Base-by-base conservation (phyloP, 2,329 filamentous ascomycete genomes). In the Claviceps paspali region DNA sequence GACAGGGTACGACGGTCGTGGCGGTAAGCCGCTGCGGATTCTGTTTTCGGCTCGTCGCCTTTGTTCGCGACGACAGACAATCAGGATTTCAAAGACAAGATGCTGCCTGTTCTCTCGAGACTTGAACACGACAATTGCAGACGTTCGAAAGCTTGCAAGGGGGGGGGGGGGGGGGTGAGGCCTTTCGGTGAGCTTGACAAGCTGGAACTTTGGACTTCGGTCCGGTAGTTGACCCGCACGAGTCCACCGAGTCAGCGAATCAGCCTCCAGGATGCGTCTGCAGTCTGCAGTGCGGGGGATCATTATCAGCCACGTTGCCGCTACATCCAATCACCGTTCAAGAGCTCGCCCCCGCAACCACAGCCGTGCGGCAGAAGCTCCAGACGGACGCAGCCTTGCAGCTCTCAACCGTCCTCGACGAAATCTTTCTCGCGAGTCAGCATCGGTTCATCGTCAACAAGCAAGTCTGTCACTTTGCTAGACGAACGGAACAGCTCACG, bases 151-250 rank as follows among this genome's bases (percentile, higher is more conserved):
- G n/a, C n/a, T n/a, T n/a, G n/a, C n/a, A n/a, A n/a, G n/a, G n/a
- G n/a, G n/a, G n/a, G n/a, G n/a, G n/a, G n/a, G n/a, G n/a, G n/a
- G n/a, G n/a, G n/a, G n/a, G n/a, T n/a, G n/a, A n/a, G n/a, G n/a
- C n/a, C n/a, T n/a, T n/a, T n/a, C n/a, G n/a, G n/a, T n/a, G 14
- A 29, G 17, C 19, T 33, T 23, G 31, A 28, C 21, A 23, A 35
- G 14, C 29, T 14, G 18, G 29, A 35, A 26, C 14, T 29, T 15
- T 32, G 22, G 23, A 10, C 12, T 3, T 40, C 19, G 54, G 55
- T 49, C 52, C 52, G 54, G 52, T 53, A 53, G 52, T 57, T 56
- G 53, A 52, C 49, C 56, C 55, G 51, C 49, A 38, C 39, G 41
- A 23, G n/a, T 15, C 35, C 35, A 31, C 11, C 15, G 11, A 19